A percentile compares a stretch with the other conserved stretches of the same genome.
phyloP scores from a whole-genome alignment of 1,284 basidiomycete genomes.

The Wolfiporia cocos region DNA sequence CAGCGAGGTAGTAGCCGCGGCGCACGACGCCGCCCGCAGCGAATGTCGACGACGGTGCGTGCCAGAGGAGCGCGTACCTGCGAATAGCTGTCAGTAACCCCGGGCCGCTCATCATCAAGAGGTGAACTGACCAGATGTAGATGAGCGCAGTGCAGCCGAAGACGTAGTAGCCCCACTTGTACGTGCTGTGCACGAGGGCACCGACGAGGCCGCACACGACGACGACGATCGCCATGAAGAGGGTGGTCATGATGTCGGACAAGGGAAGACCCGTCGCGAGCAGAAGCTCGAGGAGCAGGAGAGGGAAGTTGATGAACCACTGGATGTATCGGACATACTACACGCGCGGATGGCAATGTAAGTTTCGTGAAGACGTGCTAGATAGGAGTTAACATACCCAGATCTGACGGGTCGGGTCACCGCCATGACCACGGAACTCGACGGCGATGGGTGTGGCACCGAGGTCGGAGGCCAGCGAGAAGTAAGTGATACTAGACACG shows the following conservation, averaged over 20 bases:
- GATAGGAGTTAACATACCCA: slow-evolving; percentile 14
- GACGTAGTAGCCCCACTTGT: slow-evolving; percentile 43
- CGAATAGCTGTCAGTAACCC: slow-evolving; percentile 8
- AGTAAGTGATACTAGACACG: slow-evolving; percentile 17
- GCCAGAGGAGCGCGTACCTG: slow-evolving; percentile 25
- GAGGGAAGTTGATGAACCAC: slow-evolving; percentile 48
- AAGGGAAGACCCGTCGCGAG: slow-evolving; percentile 44
- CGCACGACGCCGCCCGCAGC: slow-evolving; percentile 28
- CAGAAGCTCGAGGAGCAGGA: slow-evolving; percentile 43
- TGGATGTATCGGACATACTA: slow-evolving; percentile 44
- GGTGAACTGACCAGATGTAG: slow-evolving; percentile 37
- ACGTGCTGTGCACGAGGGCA: slow-evolving; percentile 36
- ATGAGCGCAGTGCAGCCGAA: slow-evolving; percentile 38
- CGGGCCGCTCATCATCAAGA: slow-evolving; percentile 14
- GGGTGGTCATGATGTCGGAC: slow-evolving; percentile 39
- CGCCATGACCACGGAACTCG: slow-evolving; percentile 17
- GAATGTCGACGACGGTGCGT: slow-evolving; percentile 25
- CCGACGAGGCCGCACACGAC: slow-evolving; percentile 44
- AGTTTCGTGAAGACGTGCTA: not conserved
- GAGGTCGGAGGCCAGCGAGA: slow-evolving; percentile 23
- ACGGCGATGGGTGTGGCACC: slow-evolving; percentile 16
- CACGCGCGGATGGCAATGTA: too few species aligned
- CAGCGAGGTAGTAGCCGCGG: slow-evolving; percentile 32
- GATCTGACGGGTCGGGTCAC: slow-evolving; percentile 17
- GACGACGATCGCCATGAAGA: slow-evolving; percentile 43